Base-by-base conservation (phyloP, 768 basidiomycete species). In the Aureoboletus auriporus region DNA sequence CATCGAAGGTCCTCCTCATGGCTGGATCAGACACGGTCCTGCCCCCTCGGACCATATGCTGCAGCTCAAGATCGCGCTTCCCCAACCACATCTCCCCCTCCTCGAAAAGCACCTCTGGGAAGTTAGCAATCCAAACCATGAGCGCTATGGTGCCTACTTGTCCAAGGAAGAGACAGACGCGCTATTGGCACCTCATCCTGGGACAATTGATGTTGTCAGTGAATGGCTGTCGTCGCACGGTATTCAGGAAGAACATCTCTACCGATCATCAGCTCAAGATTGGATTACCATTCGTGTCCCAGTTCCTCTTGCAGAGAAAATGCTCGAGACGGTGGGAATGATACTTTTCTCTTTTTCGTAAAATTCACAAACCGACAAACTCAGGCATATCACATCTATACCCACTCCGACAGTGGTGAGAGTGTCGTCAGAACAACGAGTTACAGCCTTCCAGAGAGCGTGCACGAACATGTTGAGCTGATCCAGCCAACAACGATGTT, bases 401-500 rank as follows among this genome's bases (percentile, higher is more conserved):
- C 75, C 45, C 79, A 87, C 59, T 61, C 64, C 9, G 66, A 68
- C 16, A 75, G 69, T 42, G 83, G 78, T 4, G 78, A 82, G 28
- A 62, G 71, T 12, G 61, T 85, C 34, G 68, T 86, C 49, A 78
- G 87, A 46, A 84, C 87, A 16, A 82, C 79, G 5, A 71, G 70
- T 50, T 89, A 86, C 68, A 82, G 79, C 56, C 74, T 89, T 13
- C 86, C 86, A 0, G 70, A 71, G 41, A 50, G 75, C 46, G 64
- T 88, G 39, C 75, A 82, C 56, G 66, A 70, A 4, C 83, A 87
- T 57, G 61, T 88, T 47, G 83, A 86, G 30, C 64, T 86, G 27
- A 69, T 88, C 27, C 84, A 87, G 51, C 86, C 86, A 0, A 86
- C 86, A 3, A 88, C 84, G 2, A 74, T 79, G 62, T 89, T 87